Conservation (phyloP, 306 rosid species). For the Dryas alaskensis region DNA sequence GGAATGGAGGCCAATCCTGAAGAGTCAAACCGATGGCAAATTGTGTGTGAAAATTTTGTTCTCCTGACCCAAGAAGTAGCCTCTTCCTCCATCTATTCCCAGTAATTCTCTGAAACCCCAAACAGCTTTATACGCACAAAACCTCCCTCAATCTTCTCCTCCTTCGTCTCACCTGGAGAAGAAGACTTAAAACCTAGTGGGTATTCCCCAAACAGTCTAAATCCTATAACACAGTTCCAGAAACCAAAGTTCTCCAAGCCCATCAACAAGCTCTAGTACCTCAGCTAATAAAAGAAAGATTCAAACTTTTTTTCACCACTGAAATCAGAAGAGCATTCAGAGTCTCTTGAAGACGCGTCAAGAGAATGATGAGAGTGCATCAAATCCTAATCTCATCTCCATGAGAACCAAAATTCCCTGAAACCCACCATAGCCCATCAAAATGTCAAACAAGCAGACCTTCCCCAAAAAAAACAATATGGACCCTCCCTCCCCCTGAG, state of each 20-base stretch:
- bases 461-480: constrained; percentile 14
- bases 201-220: constrained; percentile 19
- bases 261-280: constrained; percentile 31
- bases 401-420: constrained; percentile 33
- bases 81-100: constrained; percentile 56
- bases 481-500: not conserved
- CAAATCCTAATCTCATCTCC: constrained; percentile 43
- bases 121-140: constrained; percentile 25
- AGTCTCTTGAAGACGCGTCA: constrained; percentile 28
- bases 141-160: constrained; percentile 22
- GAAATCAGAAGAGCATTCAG: constrained; percentile 39
- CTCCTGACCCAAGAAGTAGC: constrained; percentile 82
- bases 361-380: constrained; percentile 28
- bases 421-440: constrained; percentile 40
- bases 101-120: constrained; percentile 24
- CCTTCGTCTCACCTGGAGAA: constrained; percentile 25
- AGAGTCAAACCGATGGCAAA: constrained; percentile 67
- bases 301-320: constrained; percentile 26
- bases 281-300: constrained; percentile 18
- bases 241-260: constrained; percentile 36
- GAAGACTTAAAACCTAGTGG: constrained; percentile 31
- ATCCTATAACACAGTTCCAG: constrained; percentile 21
- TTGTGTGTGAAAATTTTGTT: constrained; percentile 50
- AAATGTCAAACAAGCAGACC: constrained; percentile 12
- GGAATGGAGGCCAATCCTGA: constrained; percentile 42